These are phyloP conservation scores for Clathrus columnatus DNA, from an alignment of 768 basidiomycete species.

Conservation along the genomic window DNA sequence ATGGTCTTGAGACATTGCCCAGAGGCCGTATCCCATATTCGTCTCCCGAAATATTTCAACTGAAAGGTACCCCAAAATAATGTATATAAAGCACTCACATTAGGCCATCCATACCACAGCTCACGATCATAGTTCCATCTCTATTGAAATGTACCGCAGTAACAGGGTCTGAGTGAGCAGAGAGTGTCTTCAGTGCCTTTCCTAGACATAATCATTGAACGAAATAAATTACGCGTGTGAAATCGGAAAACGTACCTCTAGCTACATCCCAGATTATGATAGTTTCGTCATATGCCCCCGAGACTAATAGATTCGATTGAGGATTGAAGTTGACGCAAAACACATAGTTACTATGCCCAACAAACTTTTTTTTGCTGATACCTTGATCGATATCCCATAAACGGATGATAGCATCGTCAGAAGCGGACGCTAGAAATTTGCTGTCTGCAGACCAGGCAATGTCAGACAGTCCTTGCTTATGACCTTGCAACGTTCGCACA, in stretches of 20 bases:
- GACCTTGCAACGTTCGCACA: slow-evolving; percentile 63
- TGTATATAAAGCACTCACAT: slow-evolving; percentile 51
- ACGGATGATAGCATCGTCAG: slow-evolving; percentile 84
- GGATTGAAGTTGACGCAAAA: slow-evolving; percentile 93
- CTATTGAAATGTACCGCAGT: slow-evolving; percentile 90
- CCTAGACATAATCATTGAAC: slow-evolving; percentile 38
- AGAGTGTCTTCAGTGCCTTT: slow-evolving; percentile 75
- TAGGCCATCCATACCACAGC: slow-evolving; percentile 92
- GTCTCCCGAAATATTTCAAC: slow-evolving; percentile 45
- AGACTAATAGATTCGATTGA: slow-evolving; percentile 81
- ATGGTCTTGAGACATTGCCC: slow-evolving; percentile 97
- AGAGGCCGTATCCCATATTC: slow-evolving; percentile 95
- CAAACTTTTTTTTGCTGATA: slow-evolving; percentile 52
- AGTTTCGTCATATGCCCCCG: slow-evolving; percentile 92
- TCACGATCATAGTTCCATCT: slow-evolving; percentile 91
- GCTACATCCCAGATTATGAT: slow-evolving; percentile 96
- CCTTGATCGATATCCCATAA: slow-evolving; percentile 80
- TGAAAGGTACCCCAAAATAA: not conserved
- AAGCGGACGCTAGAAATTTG: slow-evolving; percentile 80
- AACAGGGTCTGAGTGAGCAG: slow-evolving; percentile 96
- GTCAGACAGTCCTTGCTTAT: slow-evolving; percentile 80
- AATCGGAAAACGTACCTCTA: slow-evolving; percentile 43
- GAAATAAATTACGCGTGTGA: not conserved
- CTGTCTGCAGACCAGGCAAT: slow-evolving; percentile 83
- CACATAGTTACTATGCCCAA: slow-evolving; percentile 88